These are phyloP conservation scores for Lipomyces lipofer DNA, from an alignment of 805 yeast species.

Conservation along the genomic window DNA sequence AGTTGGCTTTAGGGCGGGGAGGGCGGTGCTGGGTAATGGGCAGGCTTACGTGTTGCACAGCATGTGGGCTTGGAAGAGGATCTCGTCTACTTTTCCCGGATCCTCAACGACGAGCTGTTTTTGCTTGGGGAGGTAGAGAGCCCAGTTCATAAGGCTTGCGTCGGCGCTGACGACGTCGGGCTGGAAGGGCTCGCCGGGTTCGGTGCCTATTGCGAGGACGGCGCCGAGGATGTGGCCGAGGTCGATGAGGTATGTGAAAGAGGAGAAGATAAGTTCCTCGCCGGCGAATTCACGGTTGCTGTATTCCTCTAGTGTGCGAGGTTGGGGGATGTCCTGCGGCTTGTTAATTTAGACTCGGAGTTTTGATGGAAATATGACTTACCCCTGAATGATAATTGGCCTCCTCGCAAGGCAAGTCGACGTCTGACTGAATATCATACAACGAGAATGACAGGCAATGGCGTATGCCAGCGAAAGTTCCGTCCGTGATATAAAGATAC, in stretches of 20 bases:
- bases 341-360: not conserved
- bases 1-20: not conserved
- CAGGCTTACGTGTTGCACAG: not conserved
- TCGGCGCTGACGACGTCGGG: not conserved
- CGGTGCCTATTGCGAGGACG: not conserved
- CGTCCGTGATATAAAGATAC: not conserved
- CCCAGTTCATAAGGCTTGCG: not conserved
- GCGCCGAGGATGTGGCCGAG: not conserved
- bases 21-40: not conserved
- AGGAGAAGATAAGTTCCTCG: not conserved
- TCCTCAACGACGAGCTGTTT: not conserved
- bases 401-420: not conserved
- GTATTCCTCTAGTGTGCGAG: not conserved
- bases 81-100: not conserved
- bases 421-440: not conserved
- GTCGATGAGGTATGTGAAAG: not conserved
- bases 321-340: not conserved
- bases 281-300: not conserved
- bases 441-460: not conserved
- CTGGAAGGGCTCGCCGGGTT: not conserved
- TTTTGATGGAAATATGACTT: not conserved
- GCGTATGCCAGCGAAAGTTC: not conserved
- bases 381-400: not conserved
- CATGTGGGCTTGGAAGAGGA: not conserved
- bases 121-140: not conserved